Evolutionary conservation across 768 basidiomycete species (phyloP).

Genomic region (Phallus indusiatus): DNA sequence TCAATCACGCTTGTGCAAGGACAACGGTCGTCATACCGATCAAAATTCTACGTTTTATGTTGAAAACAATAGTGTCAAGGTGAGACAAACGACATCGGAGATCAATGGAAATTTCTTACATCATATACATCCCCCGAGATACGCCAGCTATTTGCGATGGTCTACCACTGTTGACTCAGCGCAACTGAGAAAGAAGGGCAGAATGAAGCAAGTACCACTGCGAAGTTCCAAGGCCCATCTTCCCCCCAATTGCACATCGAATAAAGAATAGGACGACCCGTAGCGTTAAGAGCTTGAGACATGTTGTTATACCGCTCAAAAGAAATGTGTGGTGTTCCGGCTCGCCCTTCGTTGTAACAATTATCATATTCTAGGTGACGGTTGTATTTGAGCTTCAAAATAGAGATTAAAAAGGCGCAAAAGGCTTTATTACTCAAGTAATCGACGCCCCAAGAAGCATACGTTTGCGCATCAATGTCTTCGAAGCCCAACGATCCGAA

Average conservation of each 20-base stretch:
- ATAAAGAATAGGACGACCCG: constrained; percentile 30
- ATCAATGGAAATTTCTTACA: background rate
- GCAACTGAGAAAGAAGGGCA: background rate
- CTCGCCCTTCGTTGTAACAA: constrained; percentile 30
- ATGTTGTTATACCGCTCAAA: constrained; percentile 28
- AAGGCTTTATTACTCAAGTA: constrained; percentile 3
- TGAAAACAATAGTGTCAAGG: background rate
- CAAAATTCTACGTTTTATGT: constrained; percentile 20
- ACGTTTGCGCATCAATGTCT: constrained; percentile 35
- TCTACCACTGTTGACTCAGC: constrained; percentile 8
- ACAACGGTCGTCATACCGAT: constrained; percentile 27
- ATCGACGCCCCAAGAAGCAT: constrained; percentile 38
- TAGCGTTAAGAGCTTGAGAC: constrained; percentile 28
- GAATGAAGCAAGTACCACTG: background rate
- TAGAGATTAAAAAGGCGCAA: background rate
- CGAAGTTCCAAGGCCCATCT: constrained; percentile 27
- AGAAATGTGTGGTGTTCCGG: constrained; percentile 27
- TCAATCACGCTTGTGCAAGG: constrained; percentile 27
- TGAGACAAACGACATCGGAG: background rate
- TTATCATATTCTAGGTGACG: constrained; percentile 26
- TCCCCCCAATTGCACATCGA: constrained; percentile 34
- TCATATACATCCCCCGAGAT: constrained; percentile 19
- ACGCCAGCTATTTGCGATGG: constrained; percentile 17
- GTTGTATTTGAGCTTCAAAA: background rate
- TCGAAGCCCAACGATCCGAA: constrained; percentile 39